Base-by-base conservation (phyloP, 495 filamentous ascomycete species). In the Lophium mytilinum region DNA sequence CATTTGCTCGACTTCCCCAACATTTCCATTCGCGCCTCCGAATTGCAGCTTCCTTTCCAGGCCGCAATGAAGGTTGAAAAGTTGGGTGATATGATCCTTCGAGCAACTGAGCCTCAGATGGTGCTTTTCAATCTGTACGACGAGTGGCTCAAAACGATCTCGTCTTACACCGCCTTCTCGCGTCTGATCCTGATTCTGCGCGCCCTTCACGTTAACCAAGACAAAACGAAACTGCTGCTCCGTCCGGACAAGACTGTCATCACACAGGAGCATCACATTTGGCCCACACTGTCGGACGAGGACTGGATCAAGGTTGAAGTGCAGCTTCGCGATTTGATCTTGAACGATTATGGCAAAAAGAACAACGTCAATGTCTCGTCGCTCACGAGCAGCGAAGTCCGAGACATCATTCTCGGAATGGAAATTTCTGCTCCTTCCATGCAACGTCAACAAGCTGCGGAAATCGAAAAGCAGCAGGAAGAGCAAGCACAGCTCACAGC, bases 21-120 rank as follows among this genome's bases (percentile, higher is more conserved):
- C 66, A 99, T 99, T 58, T 96, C 92, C 9, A 99, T 99, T 61
- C 89, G 94, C 62, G 94, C 94, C 40, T 99, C 94, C 0, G 94
- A 99, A 74, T 75, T 99, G 55, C 94, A 99, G 72, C 75, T 99
- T 57, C 94, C 94, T 5, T 99, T 99, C 87, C 94, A 99, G 71
- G 94, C 94, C 45, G 94, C 94, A 3, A 99, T 99, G 94, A 99
- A 97, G 78, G 91, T 99, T 39, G 94, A 99, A 73, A 97, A 96
- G 70, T 78, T 99, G 33, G 94, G 92, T 55, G 94, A 99, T 69
- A 96, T 99, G 94, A 99, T 99, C 66, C 78, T 99, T 40, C 87
- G 90, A 51, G 94, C 94, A 11, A 97, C 94, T 0, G 94, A 97
- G 66, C 94, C 94, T 18, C 93, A 97, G 75, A 99, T 99, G 94